Percentiles rank a stretch among this genome's conserved stretches.
These are phyloP conservation scores for Xylaria sp. DNA, from an alignment of 2,329 filamentous ascomycete genomes.

Conservation along the genomic window DNA sequence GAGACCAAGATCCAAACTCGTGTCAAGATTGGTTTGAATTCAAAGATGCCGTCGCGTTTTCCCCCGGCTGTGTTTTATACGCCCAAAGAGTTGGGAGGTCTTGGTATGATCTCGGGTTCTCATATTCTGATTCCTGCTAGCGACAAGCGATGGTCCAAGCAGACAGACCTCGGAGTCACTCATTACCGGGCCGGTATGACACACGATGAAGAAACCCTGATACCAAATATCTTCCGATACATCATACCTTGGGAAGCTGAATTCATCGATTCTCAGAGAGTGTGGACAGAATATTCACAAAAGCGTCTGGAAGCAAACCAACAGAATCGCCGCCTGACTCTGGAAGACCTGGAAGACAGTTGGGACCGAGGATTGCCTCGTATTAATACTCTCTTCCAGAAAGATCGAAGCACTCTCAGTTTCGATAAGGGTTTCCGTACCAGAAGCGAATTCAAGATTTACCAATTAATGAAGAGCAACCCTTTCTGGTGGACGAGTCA, in stretches of 20 bases:
- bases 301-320: constrained; percentile 97
- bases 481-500: constrained; percentile 99
- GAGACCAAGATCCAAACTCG: constrained; percentile 99
- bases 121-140: constrained; percentile 97
- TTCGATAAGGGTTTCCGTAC: constrained; percentile 99
- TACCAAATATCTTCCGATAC: constrained; percentile 99
- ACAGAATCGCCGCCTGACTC: constrained; percentile 91
- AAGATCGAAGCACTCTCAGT: constrained; percentile 94
- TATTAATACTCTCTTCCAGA: constrained; percentile 99
- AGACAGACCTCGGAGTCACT: constrained; percentile 96
- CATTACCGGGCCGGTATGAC: constrained; percentile 99
- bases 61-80: constrained; percentile 99
- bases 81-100: constrained; percentile 93
- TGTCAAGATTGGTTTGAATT: constrained; percentile 98
- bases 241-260: constrained; percentile 99
- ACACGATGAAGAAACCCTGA: constrained; percentile 96
- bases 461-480: constrained; percentile 98
- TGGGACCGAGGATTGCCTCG: constrained; percentile 98
- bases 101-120: constrained; percentile 98
- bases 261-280: constrained; percentile 98
- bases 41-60: constrained; percentile 99
- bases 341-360: constrained; percentile 96
- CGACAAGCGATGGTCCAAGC: constrained; percentile 98
- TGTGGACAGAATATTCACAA: constrained; percentile 99
- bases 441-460: constrained; percentile 96